A percentile compares a stretch with the other conserved stretches of the same genome.
Evolutionary conservation across 1,139 yeast genomes (phyloP).

Genomic region (Blastobotrys serpentis): DNA sequence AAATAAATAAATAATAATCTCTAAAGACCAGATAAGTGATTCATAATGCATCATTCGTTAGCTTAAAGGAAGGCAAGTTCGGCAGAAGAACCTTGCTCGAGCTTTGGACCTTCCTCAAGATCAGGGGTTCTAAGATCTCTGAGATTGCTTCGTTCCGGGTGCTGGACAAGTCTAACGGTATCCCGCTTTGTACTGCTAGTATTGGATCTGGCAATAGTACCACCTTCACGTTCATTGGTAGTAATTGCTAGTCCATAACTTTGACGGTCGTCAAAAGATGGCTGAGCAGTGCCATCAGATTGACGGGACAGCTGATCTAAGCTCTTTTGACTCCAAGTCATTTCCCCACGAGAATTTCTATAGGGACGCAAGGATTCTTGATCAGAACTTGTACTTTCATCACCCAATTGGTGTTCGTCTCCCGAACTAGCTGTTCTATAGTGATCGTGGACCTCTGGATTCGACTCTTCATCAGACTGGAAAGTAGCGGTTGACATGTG

Average conservation of each 20-base stretch:
- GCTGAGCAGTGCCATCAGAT: neutral
- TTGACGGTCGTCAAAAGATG: neutral
- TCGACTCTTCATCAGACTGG: conserved; percentile 16
- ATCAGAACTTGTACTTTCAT: conserved; percentile 18
- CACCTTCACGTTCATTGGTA: conserved; percentile 7
- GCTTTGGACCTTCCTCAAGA: conserved; percentile 1
- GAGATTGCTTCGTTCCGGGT: conserved; percentile 8
- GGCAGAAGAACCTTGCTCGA: conserved; percentile 25
- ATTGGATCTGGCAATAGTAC: neutral
- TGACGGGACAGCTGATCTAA: conserved; percentile 17
- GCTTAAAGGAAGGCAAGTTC: conserved; percentile 29
- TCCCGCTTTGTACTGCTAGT: too few relatives aligned
- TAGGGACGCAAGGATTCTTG: conserved; percentile 33
- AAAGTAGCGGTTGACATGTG: conserved; percentile 16
- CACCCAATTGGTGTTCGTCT: conserved; percentile 17
- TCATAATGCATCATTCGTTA: conserved; percentile 9
- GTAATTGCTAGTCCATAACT: conserved; percentile 11
- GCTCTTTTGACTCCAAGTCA: conserved; percentile 34
- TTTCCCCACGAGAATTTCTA: conserved; percentile 37
- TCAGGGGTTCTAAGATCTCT: conserved; percentile 7
- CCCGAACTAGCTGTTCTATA: conserved; percentile 21
- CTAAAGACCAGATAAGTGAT: too few relatives aligned
- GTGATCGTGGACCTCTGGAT: conserved; percentile 4
- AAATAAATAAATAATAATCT: conserved; percentile 7
- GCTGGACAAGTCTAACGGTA: conserved; percentile 8